phyloP scores from a whole-genome alignment of 208 protist species.

The Wallacemonas collosoma region DNA sequence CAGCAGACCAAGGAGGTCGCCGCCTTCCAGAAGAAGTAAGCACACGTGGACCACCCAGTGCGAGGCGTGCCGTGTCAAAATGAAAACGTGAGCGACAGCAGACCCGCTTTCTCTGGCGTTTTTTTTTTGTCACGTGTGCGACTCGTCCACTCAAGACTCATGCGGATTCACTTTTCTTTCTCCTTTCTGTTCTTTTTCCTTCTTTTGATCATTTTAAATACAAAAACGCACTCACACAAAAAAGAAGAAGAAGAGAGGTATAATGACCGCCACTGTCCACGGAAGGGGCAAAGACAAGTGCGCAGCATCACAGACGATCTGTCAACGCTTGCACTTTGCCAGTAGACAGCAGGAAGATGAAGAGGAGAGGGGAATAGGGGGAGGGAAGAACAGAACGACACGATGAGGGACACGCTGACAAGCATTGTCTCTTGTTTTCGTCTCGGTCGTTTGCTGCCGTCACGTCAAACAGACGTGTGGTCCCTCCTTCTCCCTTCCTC shows the following conservation, averaged over 20 bases:
- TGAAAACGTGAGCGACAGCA: not conserved
- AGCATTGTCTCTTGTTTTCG: too few relatives aligned
- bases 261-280: not conserved
- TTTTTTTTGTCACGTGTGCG: slow-evolving; percentile 11
- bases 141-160: not conserved
- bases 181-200: slow-evolving; percentile 19
- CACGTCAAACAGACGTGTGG: too few relatives aligned
- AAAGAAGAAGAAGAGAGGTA: not conserved
- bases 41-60: not conserved
- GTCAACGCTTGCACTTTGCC: too few relatives aligned
- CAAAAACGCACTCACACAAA: slow-evolving; percentile 15
- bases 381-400: too few relatives aligned
- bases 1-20: slow-evolving; percentile 78
- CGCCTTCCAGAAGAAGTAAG: slow-evolving; percentile 62
- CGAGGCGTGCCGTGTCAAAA: too few relatives aligned
- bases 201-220: not conserved
- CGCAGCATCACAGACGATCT: too few relatives aligned
- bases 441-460: too few relatives aligned
- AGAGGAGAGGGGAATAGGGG: too few relatives aligned
- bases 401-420: too few relatives aligned
- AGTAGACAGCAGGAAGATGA: too few relatives aligned
- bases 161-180: slow-evolving; percentile 11
- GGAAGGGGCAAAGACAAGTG: too few relatives aligned
- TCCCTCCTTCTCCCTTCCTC: too few relatives aligned
- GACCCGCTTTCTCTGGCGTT: not conserved